Conservation (phyloP, 2,329 filamentous ascomycete genomes). For the Ampelomyces quisqualis region DNA sequence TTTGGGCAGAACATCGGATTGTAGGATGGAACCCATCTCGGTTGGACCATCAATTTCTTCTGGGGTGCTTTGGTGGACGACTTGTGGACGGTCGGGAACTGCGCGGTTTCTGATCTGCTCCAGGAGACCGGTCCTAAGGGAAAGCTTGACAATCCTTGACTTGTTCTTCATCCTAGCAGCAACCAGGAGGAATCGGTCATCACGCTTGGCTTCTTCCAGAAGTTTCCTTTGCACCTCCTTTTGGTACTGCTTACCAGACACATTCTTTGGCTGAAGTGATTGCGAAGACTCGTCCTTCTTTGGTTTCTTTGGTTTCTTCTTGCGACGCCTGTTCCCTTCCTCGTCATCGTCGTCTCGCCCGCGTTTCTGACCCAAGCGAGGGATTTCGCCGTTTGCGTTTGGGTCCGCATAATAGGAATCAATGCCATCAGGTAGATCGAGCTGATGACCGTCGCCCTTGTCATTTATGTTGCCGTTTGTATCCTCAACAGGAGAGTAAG, state of each 20-base stretch:
- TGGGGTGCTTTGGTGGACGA: conserved; percentile 16
- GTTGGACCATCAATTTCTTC: conserved; percentile 28
- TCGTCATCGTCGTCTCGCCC: conserved; percentile 31
- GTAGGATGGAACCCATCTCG: conserved; percentile 35
- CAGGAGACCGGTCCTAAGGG: conserved; percentile 40
- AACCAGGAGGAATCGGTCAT: conserved; percentile 51
- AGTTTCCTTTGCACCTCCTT: conserved; percentile 50
- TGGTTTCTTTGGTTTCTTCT: conserved; percentile 30
- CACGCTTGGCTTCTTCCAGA: conserved; percentile 45
- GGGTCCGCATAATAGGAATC: conserved; percentile 29
- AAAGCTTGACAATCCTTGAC: conserved; percentile 47
- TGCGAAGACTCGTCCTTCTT: conserved; percentile 43
- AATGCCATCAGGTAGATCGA: conserved; percentile 14
- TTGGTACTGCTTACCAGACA: conserved; percentile 51
- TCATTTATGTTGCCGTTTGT: conserved; percentile 29
- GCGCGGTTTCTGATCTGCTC: conserved; percentile 40
- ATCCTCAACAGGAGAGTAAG: conserved; percentile 44
- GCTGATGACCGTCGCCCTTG: conserved; percentile 20
- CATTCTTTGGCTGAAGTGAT: conserved; percentile 43
- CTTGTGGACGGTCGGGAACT: conserved; percentile 24
- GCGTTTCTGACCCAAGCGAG: conserved; percentile 38
- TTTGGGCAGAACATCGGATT: conserved; percentile 39
- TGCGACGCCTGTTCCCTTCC: conserved; percentile 17
- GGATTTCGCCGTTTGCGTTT: conserved; percentile 28
- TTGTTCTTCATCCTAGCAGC: conserved; percentile 49